Percentiles rank a stretch among this genome's conserved stretches.
These are phyloP conservation scores for Bipolaris cookei DNA, from an alignment of 2,329 filamentous ascomycete species.

Conservation along the genomic window DNA sequence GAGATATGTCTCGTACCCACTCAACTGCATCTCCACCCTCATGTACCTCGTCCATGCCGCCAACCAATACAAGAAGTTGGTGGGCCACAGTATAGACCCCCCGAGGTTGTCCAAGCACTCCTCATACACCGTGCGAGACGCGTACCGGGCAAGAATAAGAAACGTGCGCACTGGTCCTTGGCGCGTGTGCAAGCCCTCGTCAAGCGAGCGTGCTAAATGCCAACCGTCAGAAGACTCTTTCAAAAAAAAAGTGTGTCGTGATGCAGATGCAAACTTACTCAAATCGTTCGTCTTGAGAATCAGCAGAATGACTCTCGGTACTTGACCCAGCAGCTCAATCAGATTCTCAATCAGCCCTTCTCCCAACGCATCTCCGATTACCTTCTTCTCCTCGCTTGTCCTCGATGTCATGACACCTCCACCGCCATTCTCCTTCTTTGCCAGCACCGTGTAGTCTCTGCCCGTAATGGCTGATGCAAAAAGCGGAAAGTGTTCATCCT, in stretches of 20 bases:
- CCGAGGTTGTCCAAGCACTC: slow-evolving; percentile 62
- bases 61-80: slow-evolving; percentile 59
- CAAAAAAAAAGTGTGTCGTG: background rate
- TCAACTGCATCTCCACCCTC: slow-evolving; percentile 64
- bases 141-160: slow-evolving; percentile 69
- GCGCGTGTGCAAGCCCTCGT: slow-evolving; percentile 84
- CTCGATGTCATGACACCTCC: slow-evolving; percentile 61
- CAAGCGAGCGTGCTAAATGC: slow-evolving; percentile 73
- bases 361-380: slow-evolving; percentile 82
- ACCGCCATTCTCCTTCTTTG: slow-evolving; percentile 50
- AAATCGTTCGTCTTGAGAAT: slow-evolving; percentile 98
- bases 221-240: slow-evolving; percentile 15
- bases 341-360: slow-evolving; percentile 89
- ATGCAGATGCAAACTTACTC: slow-evolving; percentile 59
- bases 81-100: slow-evolving; percentile 58
- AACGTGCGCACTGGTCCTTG: slow-evolving; percentile 67
- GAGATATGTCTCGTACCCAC: slow-evolving; percentile 64
- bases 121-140: slow-evolving; percentile 66
- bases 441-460: slow-evolving; percentile 82
- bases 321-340: slow-evolving; percentile 83
- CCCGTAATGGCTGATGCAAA: slow-evolving; percentile 97
- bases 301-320: slow-evolving; percentile 88
- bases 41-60: slow-evolving; percentile 61
- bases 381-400: slow-evolving; percentile 78
- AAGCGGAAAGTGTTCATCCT: slow-evolving; percentile 87